phyloP scores from a whole-genome alignment of 1,139 yeast species.

The Nadsonia starkeyi-henricii region DNA sequence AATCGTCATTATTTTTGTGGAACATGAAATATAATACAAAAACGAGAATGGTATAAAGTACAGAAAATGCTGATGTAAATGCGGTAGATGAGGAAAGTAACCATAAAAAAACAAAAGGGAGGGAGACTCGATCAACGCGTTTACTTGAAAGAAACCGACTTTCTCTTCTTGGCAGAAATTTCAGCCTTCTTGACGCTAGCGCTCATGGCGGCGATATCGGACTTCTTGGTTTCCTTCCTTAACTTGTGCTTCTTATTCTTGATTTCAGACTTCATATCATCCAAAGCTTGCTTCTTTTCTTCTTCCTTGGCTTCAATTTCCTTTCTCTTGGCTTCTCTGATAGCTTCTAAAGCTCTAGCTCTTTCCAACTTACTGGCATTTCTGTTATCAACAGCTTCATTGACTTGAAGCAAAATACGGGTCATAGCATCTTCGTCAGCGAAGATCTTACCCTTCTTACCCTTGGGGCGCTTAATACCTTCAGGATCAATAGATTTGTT shows the following conservation, averaged over 20 bases:
- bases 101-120: neutral
- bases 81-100: neutral
- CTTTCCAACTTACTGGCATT: constrained; percentile 85
- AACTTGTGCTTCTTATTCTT: constrained; percentile 34
- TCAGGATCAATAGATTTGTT: constrained; percentile 83
- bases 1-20: neutral
- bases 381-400: constrained; percentile 67
- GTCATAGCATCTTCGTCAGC: constrained; percentile 60
- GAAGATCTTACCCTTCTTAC: constrained; percentile 89
- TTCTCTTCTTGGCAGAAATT: neutral
- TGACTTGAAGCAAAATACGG: constrained; percentile 64
- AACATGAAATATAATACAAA: neutral
- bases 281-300: constrained; percentile 53
- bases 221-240: constrained; percentile 7
- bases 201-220: constrained; percentile 3
- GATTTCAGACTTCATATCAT: constrained; percentile 64
- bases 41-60: neutral
- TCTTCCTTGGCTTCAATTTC: constrained; percentile 79
- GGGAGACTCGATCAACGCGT: neutral
- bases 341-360: constrained; percentile 75
- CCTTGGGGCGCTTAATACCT: constrained; percentile 51
- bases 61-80: neutral
- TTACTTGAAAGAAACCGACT: neutral
- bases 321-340: constrained; percentile 71
- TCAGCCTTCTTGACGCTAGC: neutral